Evolutionary conservation across 2,329 filamentous ascomycete species (phyloP), one percentile per base, ranked within the genome.

Genomic region (Colletotrichum tabaci): DNA sequence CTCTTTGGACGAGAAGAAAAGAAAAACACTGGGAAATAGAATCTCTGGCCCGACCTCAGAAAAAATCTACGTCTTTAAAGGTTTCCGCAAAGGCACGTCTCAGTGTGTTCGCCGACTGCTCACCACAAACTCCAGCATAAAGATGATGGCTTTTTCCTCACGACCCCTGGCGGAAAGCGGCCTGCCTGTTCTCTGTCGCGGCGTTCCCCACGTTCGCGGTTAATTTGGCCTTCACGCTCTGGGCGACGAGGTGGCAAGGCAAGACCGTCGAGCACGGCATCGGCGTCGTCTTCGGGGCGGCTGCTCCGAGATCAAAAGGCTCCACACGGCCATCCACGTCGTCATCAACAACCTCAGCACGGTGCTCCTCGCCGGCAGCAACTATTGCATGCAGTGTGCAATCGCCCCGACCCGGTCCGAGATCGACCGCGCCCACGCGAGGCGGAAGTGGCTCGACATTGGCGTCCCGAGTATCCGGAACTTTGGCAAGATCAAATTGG

Each of bases 371-470:
- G 77, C 77, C 0, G 80, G 78, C 0, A 81, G 78, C 10, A 83
- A 82, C 61, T 82, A 80, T 46, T 80, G 78, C 23, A 82, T 82
- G 78, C 82, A 83, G 52, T 74, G 77, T 0, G 75, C 81, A 1
- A 77, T 75, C 0, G 80, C 81, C 0, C 82, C 81, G 0, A 82
- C 80, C 0, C 71, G 81, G 8, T 58, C 55, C 0, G 76, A 82
- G 21, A 67, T 83, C 1, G 77, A 82, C 38, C 49, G 53, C 2
- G 75, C 74, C 1, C 76, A 77, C 35, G 61, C 38, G 0, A 40
- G 61, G 0, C 62, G 69, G 0, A 61, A 61, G 1, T 76, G 75
- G 74, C 49, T 77, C 1, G 77, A 78, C 38, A 75, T 77, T 46
- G 77, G 77, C 0, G 73, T 78, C 3, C 75, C 75, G 2, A 75